A percentile compares a stretch with the other conserved stretches of the same genome.
Evolutionary conservation across 805 yeast species (phyloP).

Genomic region (Candida hispaniensis): DNA sequence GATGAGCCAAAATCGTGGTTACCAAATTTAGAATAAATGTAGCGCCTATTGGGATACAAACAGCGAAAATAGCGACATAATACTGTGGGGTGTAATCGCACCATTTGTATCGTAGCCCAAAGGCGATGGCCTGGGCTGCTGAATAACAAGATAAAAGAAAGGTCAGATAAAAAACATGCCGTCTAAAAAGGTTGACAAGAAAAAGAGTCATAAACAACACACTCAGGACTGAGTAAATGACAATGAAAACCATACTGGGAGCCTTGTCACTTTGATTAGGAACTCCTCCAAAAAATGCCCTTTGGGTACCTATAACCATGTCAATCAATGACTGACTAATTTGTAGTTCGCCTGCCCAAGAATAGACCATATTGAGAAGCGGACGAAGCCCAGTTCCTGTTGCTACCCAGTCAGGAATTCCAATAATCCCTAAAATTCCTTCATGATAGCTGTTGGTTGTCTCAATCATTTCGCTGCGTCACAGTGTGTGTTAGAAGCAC

Average conservation of each 20-base stretch:
- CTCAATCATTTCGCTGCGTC: too few relatives aligned
- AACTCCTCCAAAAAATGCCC: conserved; percentile 46
- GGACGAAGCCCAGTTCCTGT: conserved; percentile 8
- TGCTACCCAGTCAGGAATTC: not conserved
- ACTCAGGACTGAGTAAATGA: conserved; percentile 39
- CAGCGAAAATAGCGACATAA: conserved; percentile 45
- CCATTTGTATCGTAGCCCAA: conserved; percentile 49
- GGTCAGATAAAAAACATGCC: conserved; percentile 21
- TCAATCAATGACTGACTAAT: conserved; percentile 5
- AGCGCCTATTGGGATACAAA: conserved; percentile 46
- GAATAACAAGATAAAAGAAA: conserved; percentile 2
- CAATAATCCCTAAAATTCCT: conserved; percentile 1
- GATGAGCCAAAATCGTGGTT: conserved; percentile 56
- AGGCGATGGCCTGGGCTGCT: conserved; percentile 41
- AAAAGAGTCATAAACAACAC: conserved; percentile 40
- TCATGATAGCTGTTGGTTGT: not conserved
- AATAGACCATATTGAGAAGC: conserved; percentile 1
- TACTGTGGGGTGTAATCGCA: conserved; percentile 38
- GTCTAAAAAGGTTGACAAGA: conserved; percentile 38
- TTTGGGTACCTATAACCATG: conserved; percentile 12
- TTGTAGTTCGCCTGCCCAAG: conserved; percentile 1
- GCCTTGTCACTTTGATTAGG: conserved; percentile 45
- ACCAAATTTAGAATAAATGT: conserved; percentile 47
- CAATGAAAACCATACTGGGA: conserved; percentile 49
- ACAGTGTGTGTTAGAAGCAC: too few relatives aligned